Evolutionary conservation across 1,139 yeast genomes (phyloP).

Genomic region (Arxiozyma slooffiae): DNA sequence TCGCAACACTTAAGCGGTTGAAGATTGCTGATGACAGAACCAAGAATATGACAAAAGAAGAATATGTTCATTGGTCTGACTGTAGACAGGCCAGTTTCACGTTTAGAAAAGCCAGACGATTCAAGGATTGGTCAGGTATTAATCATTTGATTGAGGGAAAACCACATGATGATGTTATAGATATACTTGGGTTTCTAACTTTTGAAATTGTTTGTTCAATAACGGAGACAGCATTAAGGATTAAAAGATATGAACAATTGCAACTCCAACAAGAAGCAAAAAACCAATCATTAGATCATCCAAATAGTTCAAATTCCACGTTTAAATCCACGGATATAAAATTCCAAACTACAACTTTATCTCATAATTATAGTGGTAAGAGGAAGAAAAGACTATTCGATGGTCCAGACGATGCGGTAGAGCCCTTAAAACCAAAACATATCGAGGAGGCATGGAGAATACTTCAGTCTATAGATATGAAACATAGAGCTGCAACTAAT

Average conservation of each 20-base stretch:
- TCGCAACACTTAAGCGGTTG: conserved; percentile 76
- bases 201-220: conserved; percentile 93
- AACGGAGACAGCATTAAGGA: conserved; percentile 82
- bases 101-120: conserved; percentile 81
- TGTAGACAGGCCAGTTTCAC: conserved; percentile 97
- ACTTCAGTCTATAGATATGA: conserved; percentile 53
- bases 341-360: conserved; percentile 24
- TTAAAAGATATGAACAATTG: conserved; percentile 60
- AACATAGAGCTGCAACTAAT: conserved; percentile 57
- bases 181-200: conserved; percentile 86
- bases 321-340: conserved; percentile 14
- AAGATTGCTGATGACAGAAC: conserved; percentile 94
- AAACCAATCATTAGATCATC: conserved; percentile 13
- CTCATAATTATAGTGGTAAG: conserved; percentile 12
- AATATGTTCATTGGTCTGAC: conserved; percentile 97
- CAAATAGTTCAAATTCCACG: conserved; percentile 9
- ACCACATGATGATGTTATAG: conserved; percentile 94
- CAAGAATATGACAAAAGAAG: conserved; percentile 86
- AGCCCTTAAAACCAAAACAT: conserved; percentile 75
- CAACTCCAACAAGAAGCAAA: conserved; percentile 30
- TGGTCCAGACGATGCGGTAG: conserved; percentile 80
- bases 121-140: conserved; percentile 94
- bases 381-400: conserved; percentile 66
- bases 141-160: conserved; percentile 75
- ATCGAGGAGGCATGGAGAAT: conserved; percentile 88